Evolutionary conservation across 2,329 filamentous ascomycete species (phyloP).

Genomic region (Fusarium burgessii): DNA sequence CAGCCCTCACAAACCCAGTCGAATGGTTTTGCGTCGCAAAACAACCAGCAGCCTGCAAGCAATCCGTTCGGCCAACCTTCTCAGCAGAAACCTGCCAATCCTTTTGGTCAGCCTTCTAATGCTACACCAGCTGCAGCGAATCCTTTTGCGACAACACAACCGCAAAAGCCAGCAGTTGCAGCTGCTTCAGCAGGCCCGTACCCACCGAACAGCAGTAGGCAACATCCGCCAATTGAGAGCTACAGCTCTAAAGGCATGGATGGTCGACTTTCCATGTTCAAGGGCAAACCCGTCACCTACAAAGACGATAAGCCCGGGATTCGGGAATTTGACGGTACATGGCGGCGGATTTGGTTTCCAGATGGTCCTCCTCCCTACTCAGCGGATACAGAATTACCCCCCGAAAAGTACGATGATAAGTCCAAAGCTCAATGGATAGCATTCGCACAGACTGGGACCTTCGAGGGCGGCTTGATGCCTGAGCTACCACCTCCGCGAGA

Average conservation of each 20-base stretch:
- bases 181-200: constrained; percentile 54
- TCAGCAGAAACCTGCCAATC: constrained; percentile 21
- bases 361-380: constrained; percentile 74
- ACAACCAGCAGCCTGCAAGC: constrained; percentile 36
- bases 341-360: constrained; percentile 79
- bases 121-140: constrained; percentile 36
- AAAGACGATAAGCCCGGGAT: constrained; percentile 62
- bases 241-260: constrained; percentile 59
- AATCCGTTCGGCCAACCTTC: constrained; percentile 47
- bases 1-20: constrained; percentile 42
- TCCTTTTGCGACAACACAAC: constrained; percentile 41
- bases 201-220: constrained; percentile 56
- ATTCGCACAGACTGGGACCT: constrained; percentile 74
- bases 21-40: constrained; percentile 42
- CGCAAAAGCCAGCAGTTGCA: constrained; percentile 17
- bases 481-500: constrained; percentile 82
- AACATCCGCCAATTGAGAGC: constrained; percentile 58
- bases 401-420: constrained; percentile 68
- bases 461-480: constrained; percentile 79
- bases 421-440: constrained; percentile 73
- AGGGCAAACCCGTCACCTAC: constrained; percentile 72
- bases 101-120: constrained; percentile 47
- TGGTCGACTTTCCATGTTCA: constrained; percentile 68
- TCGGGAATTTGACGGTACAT: constrained; percentile 64
- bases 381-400: constrained; percentile 71